Evolutionary conservation across 2,329 filamentous ascomycete species (phyloP), one percentile per base, ranked within the genome.

Genomic region (Blastomyces emzantsi): DNA sequence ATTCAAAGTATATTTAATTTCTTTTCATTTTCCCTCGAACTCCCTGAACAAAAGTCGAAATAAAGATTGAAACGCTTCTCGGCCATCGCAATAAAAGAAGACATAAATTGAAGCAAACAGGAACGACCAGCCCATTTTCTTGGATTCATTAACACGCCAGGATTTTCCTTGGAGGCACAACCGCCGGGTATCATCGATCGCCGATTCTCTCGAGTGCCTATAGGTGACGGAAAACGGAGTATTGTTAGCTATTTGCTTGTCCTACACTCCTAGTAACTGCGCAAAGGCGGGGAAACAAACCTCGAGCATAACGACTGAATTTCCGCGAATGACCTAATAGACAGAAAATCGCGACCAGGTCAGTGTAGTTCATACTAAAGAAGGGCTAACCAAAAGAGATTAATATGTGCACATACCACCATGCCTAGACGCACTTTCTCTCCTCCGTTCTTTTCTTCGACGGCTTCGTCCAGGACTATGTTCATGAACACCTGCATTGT

Each of bases 241-340:
- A 64, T 49, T 36, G 52, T 61, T 15, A 49, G 28, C 19, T 39
- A 56, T 56, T 39, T n/a, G 30, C 52, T n/a, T 56, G 17, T 39
- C n/a, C 5, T 36, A 25, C 8, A 58, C 36, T 39, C 15, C 25
- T 36, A 11, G 8, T 1, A 43, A 36, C 30, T 22, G 19, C 6
- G 22, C 56, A 17, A 43, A 6, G 33, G n/a, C 5, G 30, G 58
- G 36, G n/a, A 28, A 57, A 70, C 70, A 58, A 63, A 76, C 90
- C 79, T 99, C 95, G 63, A 99, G 85, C 93, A 99, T 97, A 63
- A 99, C 92, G 33, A 99, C 92, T 1, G 93, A 96, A 79, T 99
- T 99, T 68, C 94, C 94, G 70, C 95, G 90, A 72, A 99, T 97
- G 68, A 97, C 90, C 89, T 92, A 66, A 36, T 36, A 36, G 6